Base-by-base conservation (phyloP, 2,329 filamentous ascomycete species). In the Colletotrichum simmondsii region DNA sequence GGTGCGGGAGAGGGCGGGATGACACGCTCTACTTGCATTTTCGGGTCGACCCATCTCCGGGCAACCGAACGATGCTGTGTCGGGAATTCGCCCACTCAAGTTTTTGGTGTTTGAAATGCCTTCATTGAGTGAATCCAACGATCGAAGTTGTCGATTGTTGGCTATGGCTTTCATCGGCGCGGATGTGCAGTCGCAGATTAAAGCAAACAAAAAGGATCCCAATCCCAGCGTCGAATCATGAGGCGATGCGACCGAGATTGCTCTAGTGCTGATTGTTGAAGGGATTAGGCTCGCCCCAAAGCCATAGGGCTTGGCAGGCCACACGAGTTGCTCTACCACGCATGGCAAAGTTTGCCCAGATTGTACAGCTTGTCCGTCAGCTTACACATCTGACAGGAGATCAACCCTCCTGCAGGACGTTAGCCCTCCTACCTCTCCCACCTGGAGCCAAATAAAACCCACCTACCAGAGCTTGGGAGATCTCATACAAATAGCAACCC, bases 221-320 rank as follows among this genome's bases (percentile, higher is more conserved):
- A 24, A 35, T 35, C 19, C 46, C 28, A 22, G 30, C n/a, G 8
- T 53, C 32, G 5, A 49, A 22, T n/a, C 42, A 10, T 49, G 42
- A 49, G 42, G 42, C 42, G 8, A 26, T 12, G 28, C 30, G 42
- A 12, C 24, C 14, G 42, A 26, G 14, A 53, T 8, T 37, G 46
- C 42, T 63, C n/a, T 63, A 54, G 61, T 63, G 61, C 46, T 67
- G 63, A 67, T 71, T 19, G n/a, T 14, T 32, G 6, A 19, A 28
- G 32, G 46, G 61, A 64, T 54, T 2, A 19, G 26, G n/a, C 46
- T 42, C 30, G 28, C 49, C 30, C 22, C 49, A 37, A 42, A 37
- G 57, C 57, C 35, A 67, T 63, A 46, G n/a, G 42, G 14, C 63
- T 71, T 67, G 68, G 68, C 68, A 28, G 30, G 12, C 42, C 62